These are phyloP conservation scores for Piedraia hortae DNA, from an alignment of 2,329 filamentous ascomycete species.

Conservation along the genomic window DNA sequence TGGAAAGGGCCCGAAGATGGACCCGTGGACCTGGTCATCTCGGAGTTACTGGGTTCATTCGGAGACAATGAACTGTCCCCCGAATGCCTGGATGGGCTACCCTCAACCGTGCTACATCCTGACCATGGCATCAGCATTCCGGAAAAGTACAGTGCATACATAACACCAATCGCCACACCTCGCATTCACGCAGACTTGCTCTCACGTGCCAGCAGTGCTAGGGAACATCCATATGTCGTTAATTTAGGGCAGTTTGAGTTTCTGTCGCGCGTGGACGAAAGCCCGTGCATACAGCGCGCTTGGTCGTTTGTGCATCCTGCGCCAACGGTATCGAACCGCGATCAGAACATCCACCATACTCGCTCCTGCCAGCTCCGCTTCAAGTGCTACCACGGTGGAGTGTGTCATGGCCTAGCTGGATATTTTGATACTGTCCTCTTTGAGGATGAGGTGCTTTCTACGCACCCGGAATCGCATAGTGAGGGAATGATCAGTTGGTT, in stretches of 20 bases:
- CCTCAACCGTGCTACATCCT: slow-evolving; percentile 59
- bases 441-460: slow-evolving; percentile 53
- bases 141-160: slow-evolving; percentile 70
- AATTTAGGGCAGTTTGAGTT: slow-evolving; percentile 77
- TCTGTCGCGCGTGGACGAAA: slow-evolving; percentile 23
- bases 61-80: slow-evolving; percentile 92
- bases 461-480: slow-evolving; percentile 79
- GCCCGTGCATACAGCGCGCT: slow-evolving; percentile 35
- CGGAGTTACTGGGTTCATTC: slow-evolving; percentile 82
- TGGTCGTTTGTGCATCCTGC: slow-evolving; percentile 64
- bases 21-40: slow-evolving; percentile 75
- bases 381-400: slow-evolving; percentile 47
- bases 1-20: slow-evolving; percentile 43
- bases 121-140: slow-evolving; percentile 79
- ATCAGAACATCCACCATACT: slow-evolving; percentile 69
- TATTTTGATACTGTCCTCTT: slow-evolving; percentile 97
- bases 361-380: slow-evolving; percentile 58
- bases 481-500: slow-evolving; percentile 99
- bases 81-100: slow-evolving; percentile 86
- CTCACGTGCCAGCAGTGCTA: slow-evolving; percentile 33
- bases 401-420: slow-evolving; percentile 71
- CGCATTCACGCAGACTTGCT: slow-evolving; percentile 60
- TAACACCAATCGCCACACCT: slow-evolving; percentile 76
- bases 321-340: too few relatives aligned
- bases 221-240: slow-evolving; percentile 84